Evolutionary conservation across 768 basidiomycete genomes (phyloP), one percentile per base, ranked within the genome.

Genomic region (Podaxis sp.): DNA sequence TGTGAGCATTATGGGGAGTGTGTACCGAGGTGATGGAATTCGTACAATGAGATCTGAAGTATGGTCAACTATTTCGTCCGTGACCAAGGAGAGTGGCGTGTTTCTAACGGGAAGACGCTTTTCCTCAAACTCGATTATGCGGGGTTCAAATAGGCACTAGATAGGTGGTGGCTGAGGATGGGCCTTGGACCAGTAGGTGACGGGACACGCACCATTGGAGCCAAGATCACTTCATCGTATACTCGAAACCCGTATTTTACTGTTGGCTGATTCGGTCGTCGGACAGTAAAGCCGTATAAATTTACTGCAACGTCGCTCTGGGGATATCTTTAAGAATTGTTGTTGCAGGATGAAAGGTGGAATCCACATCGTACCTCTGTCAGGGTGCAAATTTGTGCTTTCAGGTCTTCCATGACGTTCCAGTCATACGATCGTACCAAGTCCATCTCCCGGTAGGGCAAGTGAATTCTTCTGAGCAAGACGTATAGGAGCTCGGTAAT

Each of bases 161-260:
- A 61, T 35, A n/a, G 27, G 42, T 21, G 59, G n/a, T 40, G 38
- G 48, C 60, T 57, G 63, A 55, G 48, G 38, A n/a, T 58, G 21
- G 10, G 25, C 23, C 7, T 7, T 9, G 25, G 36, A 54, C 25
- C 11, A 58, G 21, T 50, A 47, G 10, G 48, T 14, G 21, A 35
- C 35, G 32, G 36, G 38, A 28, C 13, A 74, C 81, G 64, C 67
- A 95, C 97, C 88, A 96, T 92, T 2, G 96, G 93, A 0, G 95
- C 94, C 35, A 98, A 77, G 61, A 97, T 95, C 55, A 91, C 88
- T 73, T 99, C 97, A 69, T 98, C 96, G 69, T 97, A 98, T 1
- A 92, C 89, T 27, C 94, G 86, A 47, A 97, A 76, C 27, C 86
- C 89, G 70, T 95, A 98, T 69, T 97, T 97, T 70, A 90, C 84